Evolutionary conservation across 1,139 yeast genomes (phyloP).

Genomic region (Taiozyma sp.): DNA sequence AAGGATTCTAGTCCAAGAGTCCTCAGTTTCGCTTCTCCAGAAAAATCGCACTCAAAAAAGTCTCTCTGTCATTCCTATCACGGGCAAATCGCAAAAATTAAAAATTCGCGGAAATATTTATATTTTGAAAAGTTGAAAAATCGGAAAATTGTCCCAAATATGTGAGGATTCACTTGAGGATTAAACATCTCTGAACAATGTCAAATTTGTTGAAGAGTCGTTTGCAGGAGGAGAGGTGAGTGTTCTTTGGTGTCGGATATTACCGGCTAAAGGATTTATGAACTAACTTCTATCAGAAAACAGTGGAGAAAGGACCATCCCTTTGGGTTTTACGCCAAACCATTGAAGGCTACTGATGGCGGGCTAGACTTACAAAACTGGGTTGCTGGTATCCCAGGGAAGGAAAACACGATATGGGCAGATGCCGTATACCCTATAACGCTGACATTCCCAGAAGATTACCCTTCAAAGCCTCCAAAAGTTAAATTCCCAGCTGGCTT

Average conservation of each 20-base stretch:
- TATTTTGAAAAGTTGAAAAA: background rate
- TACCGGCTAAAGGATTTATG: background rate
- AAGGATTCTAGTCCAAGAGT: no score
- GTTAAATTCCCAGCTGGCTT: conserved; percentile 84
- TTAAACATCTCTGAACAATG: conserved; percentile 15
- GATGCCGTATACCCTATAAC: conserved; percentile 88
- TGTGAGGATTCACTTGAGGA: background rate
- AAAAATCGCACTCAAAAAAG: no score
- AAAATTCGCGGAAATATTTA: background rate
- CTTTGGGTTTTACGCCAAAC: conserved; percentile 93
- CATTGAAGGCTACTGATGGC: conserved; percentile 73
- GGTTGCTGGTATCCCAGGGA: conserved; percentile 97
- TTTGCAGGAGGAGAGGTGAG: conserved; percentile 26
- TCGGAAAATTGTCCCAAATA: background rate
- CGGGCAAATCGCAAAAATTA: background rate
- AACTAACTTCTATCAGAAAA: conserved; percentile 31
- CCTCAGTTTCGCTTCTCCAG: no score
- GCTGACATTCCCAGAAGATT: conserved; percentile 80
- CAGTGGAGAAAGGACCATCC: conserved; percentile 99
- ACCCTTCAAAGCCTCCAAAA: conserved; percentile 96
- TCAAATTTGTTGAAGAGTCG: conserved; percentile 23
- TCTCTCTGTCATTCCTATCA: background rate
- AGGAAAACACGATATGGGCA: conserved; percentile 80
- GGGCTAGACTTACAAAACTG: conserved; percentile 79
- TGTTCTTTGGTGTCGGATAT: background rate